A percentile compares a stretch with the other conserved stretches of the same genome.
phyloP scores from a whole-genome alignment of 768 basidiomycete species.

The Bullera alba region DNA sequence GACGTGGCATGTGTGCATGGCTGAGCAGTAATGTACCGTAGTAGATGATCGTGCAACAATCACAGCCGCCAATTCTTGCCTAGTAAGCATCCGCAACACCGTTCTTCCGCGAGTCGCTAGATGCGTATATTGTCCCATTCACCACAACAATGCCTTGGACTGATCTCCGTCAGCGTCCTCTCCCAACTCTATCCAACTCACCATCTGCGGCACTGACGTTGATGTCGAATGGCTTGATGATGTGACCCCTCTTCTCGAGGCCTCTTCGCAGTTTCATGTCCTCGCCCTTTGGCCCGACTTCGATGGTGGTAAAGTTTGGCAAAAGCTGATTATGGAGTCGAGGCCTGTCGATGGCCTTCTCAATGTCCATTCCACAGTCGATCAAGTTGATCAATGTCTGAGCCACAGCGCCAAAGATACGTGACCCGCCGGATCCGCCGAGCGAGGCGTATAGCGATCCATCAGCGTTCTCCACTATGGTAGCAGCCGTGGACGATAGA shows the following conservation, averaged over 20 bases:
- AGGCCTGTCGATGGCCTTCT: constrained; percentile 73
- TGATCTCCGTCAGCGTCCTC: background rate
- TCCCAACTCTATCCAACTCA: constrained; percentile 9
- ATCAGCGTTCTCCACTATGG: constrained; percentile 68
- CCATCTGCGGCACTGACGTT: constrained; percentile 51
- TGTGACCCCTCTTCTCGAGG: constrained; percentile 62
- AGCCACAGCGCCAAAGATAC: constrained; percentile 72
- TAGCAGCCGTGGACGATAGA: constrained; percentile 73
- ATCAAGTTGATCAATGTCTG: constrained; percentile 64
- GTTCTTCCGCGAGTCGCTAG: constrained; percentile 86
- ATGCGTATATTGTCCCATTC: constrained; percentile 62
- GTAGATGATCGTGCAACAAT: too few species aligned
- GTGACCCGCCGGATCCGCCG: constrained; percentile 81
- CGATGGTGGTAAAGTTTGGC: constrained; percentile 50
- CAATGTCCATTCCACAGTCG: constrained; percentile 75
- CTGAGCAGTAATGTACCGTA: too few species aligned
- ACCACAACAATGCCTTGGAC: constrained; percentile 60
- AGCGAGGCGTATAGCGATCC: constrained; percentile 66
- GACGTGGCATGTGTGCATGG: too few species aligned
- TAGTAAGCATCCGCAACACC: constrained; percentile 84
- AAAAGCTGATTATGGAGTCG: constrained; percentile 82
- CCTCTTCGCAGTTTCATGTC: constrained; percentile 52
- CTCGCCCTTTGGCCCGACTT: constrained; percentile 51
- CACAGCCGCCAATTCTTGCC: too few species aligned
- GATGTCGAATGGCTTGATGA: constrained; percentile 61